Conservation (phyloP, 2,329 filamentous ascomycete genomes). For the Cladosporium sp. region DNA sequence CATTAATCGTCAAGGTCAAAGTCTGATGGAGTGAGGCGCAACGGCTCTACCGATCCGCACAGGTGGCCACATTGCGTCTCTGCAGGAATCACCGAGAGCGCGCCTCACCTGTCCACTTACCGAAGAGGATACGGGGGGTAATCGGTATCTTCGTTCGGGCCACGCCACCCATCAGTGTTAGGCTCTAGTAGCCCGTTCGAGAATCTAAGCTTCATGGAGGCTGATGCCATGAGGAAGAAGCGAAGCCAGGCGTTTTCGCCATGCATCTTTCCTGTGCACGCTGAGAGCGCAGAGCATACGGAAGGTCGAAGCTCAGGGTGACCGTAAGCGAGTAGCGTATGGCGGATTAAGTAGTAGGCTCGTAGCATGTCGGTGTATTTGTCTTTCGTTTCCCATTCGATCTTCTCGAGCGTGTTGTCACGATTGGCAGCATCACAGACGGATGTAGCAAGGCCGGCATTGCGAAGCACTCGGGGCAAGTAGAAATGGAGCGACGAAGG, state of each 20-base stretch:
- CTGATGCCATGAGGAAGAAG: not conserved
- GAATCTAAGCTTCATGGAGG: not conserved
- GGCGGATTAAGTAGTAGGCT: not conserved
- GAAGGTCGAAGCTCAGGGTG: not conserved
- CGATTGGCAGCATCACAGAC: not conserved
- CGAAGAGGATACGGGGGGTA: not conserved
- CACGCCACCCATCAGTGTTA: not conserved
- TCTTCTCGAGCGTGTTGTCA: not conserved
- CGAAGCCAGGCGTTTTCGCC: not conserved
- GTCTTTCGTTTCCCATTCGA: not conserved
- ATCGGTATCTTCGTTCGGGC: not conserved
- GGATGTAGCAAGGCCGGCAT: not conserved
- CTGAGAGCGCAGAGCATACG: not conserved
- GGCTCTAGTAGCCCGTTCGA: not conserved
- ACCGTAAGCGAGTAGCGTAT: not conserved
- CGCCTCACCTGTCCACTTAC: not conserved
- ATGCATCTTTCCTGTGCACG: not conserved
- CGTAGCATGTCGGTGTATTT: not conserved
- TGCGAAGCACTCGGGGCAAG: not conserved
- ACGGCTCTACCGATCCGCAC: not conserved
- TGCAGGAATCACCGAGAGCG: not conserved
- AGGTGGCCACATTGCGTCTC: not conserved
- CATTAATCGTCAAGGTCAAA: not conserved
- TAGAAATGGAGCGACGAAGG: not conserved
- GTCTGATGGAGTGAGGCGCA: not conserved